A percentile compares a stretch with the other conserved stretches of the same genome.
These are phyloP conservation scores for Kentomonas sorsogonicus DNA, from an alignment of 208 protist genomes.

Conservation along the genomic window DNA sequence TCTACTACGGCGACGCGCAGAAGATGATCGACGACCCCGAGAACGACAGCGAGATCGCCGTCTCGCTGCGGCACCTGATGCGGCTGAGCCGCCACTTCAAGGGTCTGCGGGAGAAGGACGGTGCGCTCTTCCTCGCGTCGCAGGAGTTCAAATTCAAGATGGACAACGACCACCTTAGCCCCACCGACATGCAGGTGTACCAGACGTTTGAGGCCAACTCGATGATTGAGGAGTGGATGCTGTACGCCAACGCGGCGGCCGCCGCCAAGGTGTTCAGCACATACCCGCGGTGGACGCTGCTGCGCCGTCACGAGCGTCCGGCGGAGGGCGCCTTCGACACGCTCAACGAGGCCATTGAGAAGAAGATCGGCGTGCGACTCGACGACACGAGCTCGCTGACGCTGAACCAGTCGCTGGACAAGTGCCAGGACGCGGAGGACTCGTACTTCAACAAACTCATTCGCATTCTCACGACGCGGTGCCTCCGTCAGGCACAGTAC, in stretches of 20 bases:
- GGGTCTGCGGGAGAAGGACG: slow-evolving; percentile 62
- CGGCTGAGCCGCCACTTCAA: slow-evolving; percentile 83
- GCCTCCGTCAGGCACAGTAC: slow-evolving; percentile 92
- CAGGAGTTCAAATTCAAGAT: slow-evolving; percentile 91
- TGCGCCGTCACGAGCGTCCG: slow-evolving; percentile 89
- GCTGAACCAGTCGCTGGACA: slow-evolving; percentile 82
- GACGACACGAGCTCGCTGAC: slow-evolving; percentile 79
- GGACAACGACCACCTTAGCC: slow-evolving; percentile 82
- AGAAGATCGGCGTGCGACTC: slow-evolving; percentile 49
- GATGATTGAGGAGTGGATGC: slow-evolving; percentile 97
- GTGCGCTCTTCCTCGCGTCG: slow-evolving; percentile 83
- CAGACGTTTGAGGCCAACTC: slow-evolving; percentile 91
- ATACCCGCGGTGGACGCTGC: slow-evolving; percentile 82
- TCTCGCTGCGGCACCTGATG: slow-evolving; percentile 75
- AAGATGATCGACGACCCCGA: slow-evolving; percentile 85
- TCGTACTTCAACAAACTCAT: slow-evolving; percentile 90
- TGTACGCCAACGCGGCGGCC: slow-evolving; percentile 93
- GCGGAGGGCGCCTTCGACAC: slow-evolving; percentile 76
- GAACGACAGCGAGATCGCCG: slow-evolving; percentile 56
- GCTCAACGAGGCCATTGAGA: slow-evolving; percentile 74
- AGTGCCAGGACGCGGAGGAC: slow-evolving; percentile 67
- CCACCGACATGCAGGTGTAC: slow-evolving; percentile 89
- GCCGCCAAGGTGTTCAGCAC: slow-evolving; percentile 67
- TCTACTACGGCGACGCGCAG: slow-evolving; percentile 95
- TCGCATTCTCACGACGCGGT: slow-evolving; percentile 88